phyloP scores from a whole-genome alignment of 2,329 filamentous ascomycete species.

The Apiospora phragmitis region DNA sequence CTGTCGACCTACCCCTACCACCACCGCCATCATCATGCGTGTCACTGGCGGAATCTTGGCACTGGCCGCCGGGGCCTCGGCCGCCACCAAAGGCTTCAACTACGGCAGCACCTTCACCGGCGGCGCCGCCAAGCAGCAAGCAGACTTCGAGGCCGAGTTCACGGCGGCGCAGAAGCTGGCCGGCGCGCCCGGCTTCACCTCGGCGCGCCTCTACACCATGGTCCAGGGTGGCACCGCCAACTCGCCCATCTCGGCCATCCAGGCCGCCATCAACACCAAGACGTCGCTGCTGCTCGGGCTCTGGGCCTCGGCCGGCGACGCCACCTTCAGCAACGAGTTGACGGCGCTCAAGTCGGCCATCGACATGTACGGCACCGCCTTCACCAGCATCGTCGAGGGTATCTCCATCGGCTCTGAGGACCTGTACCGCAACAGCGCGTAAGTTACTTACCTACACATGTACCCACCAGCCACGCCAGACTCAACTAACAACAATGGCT shows the following conservation, averaged over 20 bases:
- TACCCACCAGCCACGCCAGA: neutral
- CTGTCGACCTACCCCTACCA: slow-evolving; percentile 9
- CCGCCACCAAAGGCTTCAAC: slow-evolving; percentile 67
- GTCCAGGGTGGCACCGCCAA: slow-evolving; percentile 67
- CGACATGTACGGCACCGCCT: slow-evolving; percentile 63
- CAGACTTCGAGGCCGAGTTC: slow-evolving; percentile 72
- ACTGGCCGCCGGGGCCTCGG: slow-evolving; percentile 39
- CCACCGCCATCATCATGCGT: slow-evolving; percentile 22
- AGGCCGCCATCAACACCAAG: slow-evolving; percentile 78
- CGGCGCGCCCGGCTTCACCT: slow-evolving; percentile 66
- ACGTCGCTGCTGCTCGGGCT: slow-evolving; percentile 80
- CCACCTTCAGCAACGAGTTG: slow-evolving; percentile 70
- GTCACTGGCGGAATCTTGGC: slow-evolving; percentile 28
- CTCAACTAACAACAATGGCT: neutral
- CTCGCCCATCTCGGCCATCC: slow-evolving; percentile 51
- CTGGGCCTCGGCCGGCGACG: slow-evolving; percentile 73
- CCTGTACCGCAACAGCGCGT: slow-evolving; percentile 60
- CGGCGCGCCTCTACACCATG: slow-evolving; percentile 75
- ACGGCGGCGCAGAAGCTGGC: slow-evolving; percentile 62
- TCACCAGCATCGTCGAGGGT: slow-evolving; percentile 70
- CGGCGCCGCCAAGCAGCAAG: slow-evolving; percentile 58
- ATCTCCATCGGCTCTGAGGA: slow-evolving; percentile 86
- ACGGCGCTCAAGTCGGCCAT: slow-evolving; percentile 71
- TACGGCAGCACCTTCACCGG: slow-evolving; percentile 65
- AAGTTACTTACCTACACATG: slow-evolving; percentile 23